Evolutionary conservation across 352 stramenopile genomes (phyloP).

Genomic region (Pythium biforme): DNA sequence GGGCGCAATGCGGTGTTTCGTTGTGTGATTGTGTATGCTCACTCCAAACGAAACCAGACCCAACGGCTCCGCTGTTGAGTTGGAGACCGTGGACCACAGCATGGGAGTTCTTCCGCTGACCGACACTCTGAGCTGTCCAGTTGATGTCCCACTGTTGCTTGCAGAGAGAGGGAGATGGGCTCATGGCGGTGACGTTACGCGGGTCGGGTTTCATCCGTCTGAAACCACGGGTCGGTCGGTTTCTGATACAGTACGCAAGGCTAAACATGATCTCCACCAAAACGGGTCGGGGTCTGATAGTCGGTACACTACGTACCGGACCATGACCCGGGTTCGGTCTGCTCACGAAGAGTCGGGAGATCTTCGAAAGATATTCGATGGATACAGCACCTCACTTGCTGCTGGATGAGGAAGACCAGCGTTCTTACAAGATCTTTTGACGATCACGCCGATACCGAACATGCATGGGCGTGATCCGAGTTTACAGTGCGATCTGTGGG

Average conservation of each 20-base stretch:
- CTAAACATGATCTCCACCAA: neutral
- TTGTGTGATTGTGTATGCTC: neutral
- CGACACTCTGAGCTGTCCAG: neutral
- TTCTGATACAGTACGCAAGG: neutral
- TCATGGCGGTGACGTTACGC: neutral
- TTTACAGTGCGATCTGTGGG: no score
- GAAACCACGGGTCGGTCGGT: neutral
- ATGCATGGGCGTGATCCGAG: no score
- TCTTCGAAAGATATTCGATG: slow-evolving; percentile 5
- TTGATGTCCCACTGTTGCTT: slow-evolving; percentile 4
- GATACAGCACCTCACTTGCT: neutral
- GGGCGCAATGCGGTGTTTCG: neutral
- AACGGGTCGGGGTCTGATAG: neutral
- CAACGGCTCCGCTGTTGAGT: neutral
- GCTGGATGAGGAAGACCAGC: neutral
- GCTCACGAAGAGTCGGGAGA: slow-evolving; percentile 5
- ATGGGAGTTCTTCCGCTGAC: neutral
- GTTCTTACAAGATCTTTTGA: neutral
- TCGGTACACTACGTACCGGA: no score
- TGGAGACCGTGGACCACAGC: neutral
- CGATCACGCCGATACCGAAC: neutral
- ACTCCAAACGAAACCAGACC: neutral
- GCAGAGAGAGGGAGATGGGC: slow-evolving; percentile 2
- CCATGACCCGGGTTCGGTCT: slow-evolving; percentile 1
- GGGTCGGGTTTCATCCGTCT: neutral